phyloP scores from a whole-genome alignment of 495 filamentous ascomycete genomes.

The Neurospora tetraspora region DNA sequence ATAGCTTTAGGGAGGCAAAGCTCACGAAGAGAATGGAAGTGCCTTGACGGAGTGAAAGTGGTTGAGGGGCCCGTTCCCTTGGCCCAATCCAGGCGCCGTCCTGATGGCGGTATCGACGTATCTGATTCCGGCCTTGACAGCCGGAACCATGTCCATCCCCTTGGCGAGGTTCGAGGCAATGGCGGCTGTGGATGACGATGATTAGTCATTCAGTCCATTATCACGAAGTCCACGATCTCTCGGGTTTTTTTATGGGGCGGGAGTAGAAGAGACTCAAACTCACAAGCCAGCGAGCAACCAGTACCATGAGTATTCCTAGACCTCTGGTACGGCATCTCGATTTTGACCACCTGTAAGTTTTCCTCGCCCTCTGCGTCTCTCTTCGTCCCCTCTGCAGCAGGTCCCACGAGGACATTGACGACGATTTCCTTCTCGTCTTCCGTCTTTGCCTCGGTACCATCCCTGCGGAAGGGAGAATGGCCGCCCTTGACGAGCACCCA shows the following conservation, averaged over 20 bases:
- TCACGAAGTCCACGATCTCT: background rate
- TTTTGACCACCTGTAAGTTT: conserved; percentile 25
- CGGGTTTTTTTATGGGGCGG: background rate
- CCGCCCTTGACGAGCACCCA: conserved; percentile 88
- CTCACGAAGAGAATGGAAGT: conserved; percentile 75
- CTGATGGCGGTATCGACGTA: conserved; percentile 82
- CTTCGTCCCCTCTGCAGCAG: conserved; percentile 21
- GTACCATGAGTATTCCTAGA: conserved; percentile 89
- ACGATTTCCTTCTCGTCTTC: conserved; percentile 53
- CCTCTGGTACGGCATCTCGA: conserved; percentile 57
- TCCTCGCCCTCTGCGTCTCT: background rate
- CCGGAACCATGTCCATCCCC: conserved; percentile 44
- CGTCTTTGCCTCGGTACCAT: conserved; percentile 41
- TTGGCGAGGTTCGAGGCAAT: conserved; percentile 79
- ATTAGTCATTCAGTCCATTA: background rate
- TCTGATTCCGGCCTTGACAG: conserved; percentile 59
- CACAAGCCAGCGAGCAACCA: conserved; percentile 86
- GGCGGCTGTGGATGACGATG: conserved; percentile 45
- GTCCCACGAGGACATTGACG: conserved; percentile 65
- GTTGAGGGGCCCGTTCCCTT: conserved; percentile 82
- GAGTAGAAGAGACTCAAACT: conserved; percentile 16
- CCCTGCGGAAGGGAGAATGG: conserved; percentile 68
- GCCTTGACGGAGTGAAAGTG: conserved; percentile 81
- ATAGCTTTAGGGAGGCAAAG: conserved; percentile 4
- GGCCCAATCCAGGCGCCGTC: conserved; percentile 61